Base-by-base conservation (phyloP, 192 early-diverging fungal species). In the Geranomyces variabilis region DNA sequence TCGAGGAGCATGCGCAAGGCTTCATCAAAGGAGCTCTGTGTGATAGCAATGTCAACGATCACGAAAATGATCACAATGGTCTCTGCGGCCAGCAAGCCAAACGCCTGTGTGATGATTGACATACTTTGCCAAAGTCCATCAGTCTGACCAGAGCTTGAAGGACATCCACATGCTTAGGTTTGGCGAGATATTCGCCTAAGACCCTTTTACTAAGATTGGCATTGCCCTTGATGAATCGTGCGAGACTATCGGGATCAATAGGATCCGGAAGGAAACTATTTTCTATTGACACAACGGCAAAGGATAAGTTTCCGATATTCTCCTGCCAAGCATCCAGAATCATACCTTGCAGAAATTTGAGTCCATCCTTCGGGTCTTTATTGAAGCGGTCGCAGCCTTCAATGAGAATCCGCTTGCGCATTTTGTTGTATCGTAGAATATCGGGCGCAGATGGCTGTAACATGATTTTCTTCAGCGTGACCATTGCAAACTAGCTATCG, bases 1-100 rank as follows among this genome's bases (percentile, higher is more conserved):
- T 94, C 95, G 15, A 99, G 74, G n/a, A 98, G 81, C 29, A 85
- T 83, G n/a, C 98, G 87, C 60, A 99, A 73, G 0, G 95, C 94
- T 75, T 97, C 96, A 80, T 98, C 98, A 41, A 99, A 80, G 19
- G 94, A 85, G 89, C 91, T 93, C 90, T 93, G 77, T 41, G 46
- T 14, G 56, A 47, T 13, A 47, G 19, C 10, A 19, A 47, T 47
- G 12, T 10, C 24, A 53, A 8, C 7, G 51, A 53, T n/a, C 4
- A 53, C 3, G 51, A 8, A 6, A 9, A 53, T 53, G 51, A n/a
- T 36, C 22, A 46, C 26, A 36, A 15, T 33, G 21, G 10, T 41
- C 36, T 3, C 10, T 41, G 5, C 36, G 10, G 36, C 10, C 5
- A 41, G 36, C 51, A 28, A 28, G 51, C 15, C 26, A n/a, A n/a